Evolutionary conservation across 2,329 filamentous ascomycete species (phyloP), one percentile per base, ranked within the genome.

Genomic region (Coniella vitis): DNA sequence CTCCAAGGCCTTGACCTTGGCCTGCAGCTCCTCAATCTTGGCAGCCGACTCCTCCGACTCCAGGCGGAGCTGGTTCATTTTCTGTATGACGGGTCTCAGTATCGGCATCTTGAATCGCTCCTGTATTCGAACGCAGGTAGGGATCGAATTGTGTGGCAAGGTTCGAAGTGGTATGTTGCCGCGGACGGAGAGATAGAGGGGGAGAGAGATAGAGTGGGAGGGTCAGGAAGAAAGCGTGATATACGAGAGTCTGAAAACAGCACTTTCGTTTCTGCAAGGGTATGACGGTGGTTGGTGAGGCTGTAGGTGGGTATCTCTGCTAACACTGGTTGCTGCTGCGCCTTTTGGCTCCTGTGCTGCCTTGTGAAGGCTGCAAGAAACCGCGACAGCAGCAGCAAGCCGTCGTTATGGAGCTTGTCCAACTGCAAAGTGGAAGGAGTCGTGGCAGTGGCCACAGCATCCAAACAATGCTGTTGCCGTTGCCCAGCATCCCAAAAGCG

Each of bases 11-110:
- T 96, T 97, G 74, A 96, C 79, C 74, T 88, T 90, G 62, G 71
- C 58, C 74, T 93, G 83, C 59, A 95, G 81, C 73, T 97, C 91
- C 67, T 96, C 88, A 57, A 85, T 84, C 74, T 91, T 86, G 66
- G 76, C 72, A 57, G 82, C 73, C 57, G 87, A 84, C 67, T 93
- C 86, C 65, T 97, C 93, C 64, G 89, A 87, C 80, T 97, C 89
- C 71, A 91, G 74, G 68, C 91, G 90, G 75, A 98, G 89, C 70
- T 84, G 78, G 76, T 86, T 86, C 88, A 96, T 91, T 84, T 90
- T 91, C 91, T 96, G 63, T 53, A 48, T 58, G 48, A 54, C 49
- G 55, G 63, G 56, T 60, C 59, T 56, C 46, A 56, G 52, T 57
- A 60, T 53, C 39, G 51, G 50, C 51, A 53, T 53, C 51, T 47